These are phyloP conservation scores for Botrytis medusae DNA, from an alignment of 2,329 filamentous ascomycete genomes.

Conservation along the genomic window DNA sequence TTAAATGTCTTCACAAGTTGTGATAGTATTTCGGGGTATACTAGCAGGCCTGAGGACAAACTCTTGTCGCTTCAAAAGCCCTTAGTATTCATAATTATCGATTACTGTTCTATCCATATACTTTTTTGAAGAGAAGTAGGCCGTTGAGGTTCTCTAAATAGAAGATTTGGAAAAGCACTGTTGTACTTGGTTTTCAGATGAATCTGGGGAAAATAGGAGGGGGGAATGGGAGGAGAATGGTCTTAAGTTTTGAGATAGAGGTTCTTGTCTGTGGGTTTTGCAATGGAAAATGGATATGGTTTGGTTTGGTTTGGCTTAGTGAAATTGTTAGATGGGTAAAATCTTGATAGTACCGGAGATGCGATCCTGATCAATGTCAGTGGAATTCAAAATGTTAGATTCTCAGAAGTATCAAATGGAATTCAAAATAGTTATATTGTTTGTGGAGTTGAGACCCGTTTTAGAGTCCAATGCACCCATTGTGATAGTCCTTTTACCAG, in stretches of 20 bases:
- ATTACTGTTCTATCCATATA: neutral
- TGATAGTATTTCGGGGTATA: neutral
- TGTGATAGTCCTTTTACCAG: too few species aligned
- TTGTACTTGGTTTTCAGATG: fast-evolving
- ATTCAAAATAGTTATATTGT: too few species aligned
- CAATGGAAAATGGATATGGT: too few species aligned
- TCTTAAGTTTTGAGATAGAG: neutral
- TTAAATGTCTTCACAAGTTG: neutral
- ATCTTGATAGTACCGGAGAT: fast-evolving
- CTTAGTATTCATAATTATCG: too few species aligned
- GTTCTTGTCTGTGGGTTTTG: neutral
- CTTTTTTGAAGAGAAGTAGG: neutral
- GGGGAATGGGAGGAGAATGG: neutral
- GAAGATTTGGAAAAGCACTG: fast-evolving
- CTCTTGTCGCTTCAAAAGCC: neutral
- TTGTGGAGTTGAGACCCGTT: too few species aligned
- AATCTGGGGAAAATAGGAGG: too few species aligned
- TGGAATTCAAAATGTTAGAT: neutral
- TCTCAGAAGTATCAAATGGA: too few species aligned
- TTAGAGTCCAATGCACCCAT: too few species aligned
- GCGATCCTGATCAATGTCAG: neutral
- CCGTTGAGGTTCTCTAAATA: neutral
- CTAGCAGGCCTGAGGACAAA: neutral
- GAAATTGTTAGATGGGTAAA: neutral
- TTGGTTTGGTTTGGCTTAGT: neutral